These are phyloP conservation scores for Didymella pinodella DNA, from an alignment of 2,329 filamentous ascomycete genomes.

Conservation along the genomic window DNA sequence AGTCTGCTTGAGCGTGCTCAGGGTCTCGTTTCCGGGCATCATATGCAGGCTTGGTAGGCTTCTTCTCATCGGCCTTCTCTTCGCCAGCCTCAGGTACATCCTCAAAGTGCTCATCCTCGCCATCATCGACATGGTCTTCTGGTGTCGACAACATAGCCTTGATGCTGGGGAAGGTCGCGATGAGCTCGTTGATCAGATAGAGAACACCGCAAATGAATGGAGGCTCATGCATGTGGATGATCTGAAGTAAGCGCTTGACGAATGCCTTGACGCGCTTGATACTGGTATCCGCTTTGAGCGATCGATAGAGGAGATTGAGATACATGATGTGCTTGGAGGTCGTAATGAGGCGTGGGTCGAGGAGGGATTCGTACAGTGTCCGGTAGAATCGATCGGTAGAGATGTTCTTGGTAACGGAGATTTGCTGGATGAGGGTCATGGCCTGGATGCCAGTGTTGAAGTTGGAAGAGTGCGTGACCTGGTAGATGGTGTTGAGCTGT, in stretches of 20 bases:
- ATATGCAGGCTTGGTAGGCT: constrained; percentile 59
- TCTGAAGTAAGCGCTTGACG: constrained; percentile 88
- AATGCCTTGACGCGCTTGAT: constrained; percentile 94
- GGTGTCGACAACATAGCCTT: constrained; percentile 71
- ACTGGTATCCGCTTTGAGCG: constrained; percentile 89
- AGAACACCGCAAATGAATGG: constrained; percentile 93
- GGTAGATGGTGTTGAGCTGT: constrained; percentile 93
- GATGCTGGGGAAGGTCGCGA: constrained; percentile 80
- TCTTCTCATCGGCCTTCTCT: constrained; percentile 32
- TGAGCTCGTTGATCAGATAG: constrained; percentile 84
- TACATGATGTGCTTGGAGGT: constrained; percentile 97
- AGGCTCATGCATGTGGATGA: constrained; percentile 87
- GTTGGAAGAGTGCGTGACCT: constrained; percentile 95
- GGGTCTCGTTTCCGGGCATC: constrained; percentile 92
- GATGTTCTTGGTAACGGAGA: constrained; percentile 80
- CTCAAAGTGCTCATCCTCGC: constrained; percentile 75
- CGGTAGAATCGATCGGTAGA: constrained; percentile 92
- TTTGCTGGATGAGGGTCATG: constrained; percentile 91
- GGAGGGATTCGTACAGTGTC: constrained; percentile 90
- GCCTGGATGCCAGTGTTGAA: constrained; percentile 99
- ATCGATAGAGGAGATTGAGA: constrained; percentile 87
- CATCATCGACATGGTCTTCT: constrained; percentile 79
- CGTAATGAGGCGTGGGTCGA: constrained; percentile 85
- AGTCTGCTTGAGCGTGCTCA: constrained; percentile 89
- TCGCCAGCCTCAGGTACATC: constrained; percentile 65